A percentile compares a stretch with the other conserved stretches of the same genome.
Evolutionary conservation across 441 rosid genomes (phyloP).

Genomic region (Cnidoscolus chayamansa): DNA sequence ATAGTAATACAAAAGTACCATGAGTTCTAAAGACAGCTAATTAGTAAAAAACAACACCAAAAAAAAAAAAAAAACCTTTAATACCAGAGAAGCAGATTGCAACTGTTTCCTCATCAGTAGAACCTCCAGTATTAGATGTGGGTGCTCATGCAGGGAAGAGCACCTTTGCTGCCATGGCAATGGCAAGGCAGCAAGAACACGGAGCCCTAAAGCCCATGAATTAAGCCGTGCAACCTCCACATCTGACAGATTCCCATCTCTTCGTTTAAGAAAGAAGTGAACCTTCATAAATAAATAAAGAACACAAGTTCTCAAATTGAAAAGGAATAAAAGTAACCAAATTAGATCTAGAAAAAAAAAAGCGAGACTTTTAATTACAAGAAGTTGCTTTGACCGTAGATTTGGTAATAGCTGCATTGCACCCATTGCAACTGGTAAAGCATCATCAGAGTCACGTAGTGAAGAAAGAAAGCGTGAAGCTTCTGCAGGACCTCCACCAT

Average conservation of each 20-base stretch:
- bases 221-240: slow-evolving; percentile 81
- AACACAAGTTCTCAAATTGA: slow-evolving; percentile 12
- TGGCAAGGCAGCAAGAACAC: slow-evolving; percentile 94
- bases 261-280: slow-evolving; percentile 92
- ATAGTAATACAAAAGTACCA: slow-evolving; percentile 12
- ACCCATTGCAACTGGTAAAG: slow-evolving; percentile 95
- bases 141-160: slow-evolving; percentile 95
- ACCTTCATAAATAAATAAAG: slow-evolving; percentile 54
- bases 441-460: slow-evolving; percentile 88
- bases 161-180: slow-evolving; percentile 99
- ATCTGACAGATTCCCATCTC: slow-evolving; percentile 79
- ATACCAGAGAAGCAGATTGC: slow-evolving; percentile 87
- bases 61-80: not conserved
- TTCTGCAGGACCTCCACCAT: slow-evolving; percentile 99
- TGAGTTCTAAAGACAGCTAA: slow-evolving; percentile 20
- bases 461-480: slow-evolving; percentile 99
- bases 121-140: slow-evolving; percentile 90
- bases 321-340: slow-evolving; percentile 3
- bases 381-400: slow-evolving; percentile 96
- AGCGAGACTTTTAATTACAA: slow-evolving; percentile 48
- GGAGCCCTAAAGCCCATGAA: slow-evolving; percentile 98
- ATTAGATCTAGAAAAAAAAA: slow-evolving; percentile 19
- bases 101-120: slow-evolving; percentile 96
- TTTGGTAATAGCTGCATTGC: slow-evolving; percentile 97
- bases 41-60: not conserved